These are phyloP conservation scores for Penicillium coprophilum DNA, from an alignment of 495 filamentous ascomycete species.

Conservation along the genomic window DNA sequence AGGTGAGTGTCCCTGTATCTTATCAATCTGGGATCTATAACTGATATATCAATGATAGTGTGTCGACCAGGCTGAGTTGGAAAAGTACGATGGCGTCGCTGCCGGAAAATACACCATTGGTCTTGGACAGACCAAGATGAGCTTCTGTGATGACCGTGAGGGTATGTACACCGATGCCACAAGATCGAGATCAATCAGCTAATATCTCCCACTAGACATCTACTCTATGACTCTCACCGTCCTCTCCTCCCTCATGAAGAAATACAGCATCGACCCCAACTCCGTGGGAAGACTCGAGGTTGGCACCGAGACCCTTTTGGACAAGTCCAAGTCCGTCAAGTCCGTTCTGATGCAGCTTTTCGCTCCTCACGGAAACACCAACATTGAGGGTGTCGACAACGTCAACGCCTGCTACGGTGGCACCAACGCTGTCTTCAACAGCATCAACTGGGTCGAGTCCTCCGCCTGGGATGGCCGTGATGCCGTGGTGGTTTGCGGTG, in stretches of 20 bases:
- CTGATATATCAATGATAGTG: slow-evolving; percentile 56
- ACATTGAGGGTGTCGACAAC: slow-evolving; percentile 94
- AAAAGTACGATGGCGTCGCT: slow-evolving; percentile 97
- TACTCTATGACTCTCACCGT: slow-evolving; percentile 94
- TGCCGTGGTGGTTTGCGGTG: slow-evolving; percentile 89
- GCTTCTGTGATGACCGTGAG: slow-evolving; percentile 98
- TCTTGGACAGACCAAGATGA: slow-evolving; percentile 99
- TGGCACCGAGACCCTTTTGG: slow-evolving; percentile 95
- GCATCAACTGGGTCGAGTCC: slow-evolving; percentile 96
- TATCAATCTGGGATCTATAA: neutral
- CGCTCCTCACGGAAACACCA: slow-evolving; percentile 76
- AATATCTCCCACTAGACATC: slow-evolving; percentile 68
- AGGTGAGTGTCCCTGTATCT: slow-evolving; percentile 58
- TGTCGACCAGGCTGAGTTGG: slow-evolving; percentile 91
- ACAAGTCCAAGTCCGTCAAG: slow-evolving; percentile 99
- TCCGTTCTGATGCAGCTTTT: slow-evolving; percentile 99
- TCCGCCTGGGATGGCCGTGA: slow-evolving; percentile 96
- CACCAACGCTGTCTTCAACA: slow-evolving; percentile 96
- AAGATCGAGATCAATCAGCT: neutral
- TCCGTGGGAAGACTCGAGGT: slow-evolving; percentile 94
- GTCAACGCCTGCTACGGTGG: slow-evolving; percentile 98
- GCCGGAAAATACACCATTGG: slow-evolving; percentile 98
- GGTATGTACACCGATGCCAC: slow-evolving; percentile 55
- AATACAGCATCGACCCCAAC: slow-evolving; percentile 89
- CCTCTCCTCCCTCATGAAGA: slow-evolving; percentile 81